Evolutionary conservation across 345 rosid species (phyloP), one percentile per base, ranked within the genome.

Genomic region (Rubroshorea leprosula): DNA sequence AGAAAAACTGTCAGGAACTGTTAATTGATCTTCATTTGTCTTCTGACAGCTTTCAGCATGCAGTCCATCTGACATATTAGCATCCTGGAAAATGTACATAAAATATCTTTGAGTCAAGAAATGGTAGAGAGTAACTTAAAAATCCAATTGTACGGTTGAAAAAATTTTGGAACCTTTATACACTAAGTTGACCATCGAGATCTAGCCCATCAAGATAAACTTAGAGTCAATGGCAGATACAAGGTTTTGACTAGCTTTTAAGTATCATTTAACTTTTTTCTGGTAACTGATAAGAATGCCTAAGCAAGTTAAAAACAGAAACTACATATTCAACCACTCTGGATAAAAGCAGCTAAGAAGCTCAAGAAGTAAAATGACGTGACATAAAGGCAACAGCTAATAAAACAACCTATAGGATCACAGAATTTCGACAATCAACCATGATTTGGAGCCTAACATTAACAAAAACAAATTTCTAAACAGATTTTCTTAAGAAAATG

Each of bases 1-100:
- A 46, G 73, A 54, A 64, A 74, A 43, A 54, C 75, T 67, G 31
- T 65, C 71, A 20, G 65, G 55, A 27, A 58, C 44, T 41, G 54
- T n/a, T n/a, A n/a, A 18, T 26, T 31, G 68, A 63, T 62, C 75
- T 56, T 64, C 76, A 38, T 55, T 51, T 39, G 63, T 63, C 45
- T 69, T 57, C 51, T 48, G n/a, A n/a, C n/a, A n/a, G 70, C 71
- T 60, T 68, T 67, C 86, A 45, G 65, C 70, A 44, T 51, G 52
- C 67, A 29, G 35, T 54, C 57, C 59, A 62, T 60, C 45, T 26
- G 19, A 53, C 31, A 50, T 58, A 41, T 25, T 48, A 59, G 67
- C 57, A 58, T 73, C 88, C 94, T 91, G 79, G 64, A 72, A 26
- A 58, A 31, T 1, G 22, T 3, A 48, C 7, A 35, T 35, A 50